Conservation (phyloP, 1,284 basidiomycete species). For the Salmacisia buchloeana region DNA sequence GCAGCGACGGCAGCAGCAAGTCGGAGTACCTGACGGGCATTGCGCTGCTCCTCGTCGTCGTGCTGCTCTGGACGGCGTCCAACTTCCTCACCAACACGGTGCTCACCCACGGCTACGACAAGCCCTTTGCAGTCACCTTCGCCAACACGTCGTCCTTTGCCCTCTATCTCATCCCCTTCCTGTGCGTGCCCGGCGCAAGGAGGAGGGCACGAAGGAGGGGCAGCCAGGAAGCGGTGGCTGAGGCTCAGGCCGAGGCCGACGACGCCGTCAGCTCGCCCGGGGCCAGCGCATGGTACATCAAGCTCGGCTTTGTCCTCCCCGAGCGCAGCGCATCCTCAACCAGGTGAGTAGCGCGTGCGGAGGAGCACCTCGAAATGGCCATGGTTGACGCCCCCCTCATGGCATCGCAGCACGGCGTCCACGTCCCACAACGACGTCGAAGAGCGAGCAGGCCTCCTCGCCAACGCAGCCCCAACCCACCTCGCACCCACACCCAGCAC, state of each 20-base stretch:
- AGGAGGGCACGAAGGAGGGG: background rate
- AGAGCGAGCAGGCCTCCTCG: background rate
- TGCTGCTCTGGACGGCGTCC: constrained; percentile 67
- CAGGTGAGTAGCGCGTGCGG: too few species aligned
- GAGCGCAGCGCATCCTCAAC: background rate
- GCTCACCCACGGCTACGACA: constrained; percentile 46
- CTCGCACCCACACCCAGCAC: background rate
- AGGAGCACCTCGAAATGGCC: too few species aligned
- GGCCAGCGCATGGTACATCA: constrained; percentile 25
- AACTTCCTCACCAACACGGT: constrained; percentile 48
- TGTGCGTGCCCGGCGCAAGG: constrained; percentile 4
- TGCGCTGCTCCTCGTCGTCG: constrained; percentile 67
- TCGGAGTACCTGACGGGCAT: constrained; percentile 66
- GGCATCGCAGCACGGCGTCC: too few species aligned
- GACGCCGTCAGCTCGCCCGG: background rate
- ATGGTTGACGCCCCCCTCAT: too few species aligned
- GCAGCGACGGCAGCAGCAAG: background rate
- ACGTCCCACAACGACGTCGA: background rate
- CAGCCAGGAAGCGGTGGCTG: background rate
- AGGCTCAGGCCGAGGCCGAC: background rate
- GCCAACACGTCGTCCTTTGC: constrained; percentile 80
- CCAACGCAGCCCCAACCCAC: background rate
- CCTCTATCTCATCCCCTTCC: constrained; percentile 72
- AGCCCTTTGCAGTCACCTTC: constrained; percentile 63
- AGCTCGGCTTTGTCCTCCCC: constrained; percentile 36